Evolutionary conservation across 306 rosid genomes (phyloP), one percentile per base, ranked within the genome.

Genomic region (Phaseolus lunatus): DNA sequence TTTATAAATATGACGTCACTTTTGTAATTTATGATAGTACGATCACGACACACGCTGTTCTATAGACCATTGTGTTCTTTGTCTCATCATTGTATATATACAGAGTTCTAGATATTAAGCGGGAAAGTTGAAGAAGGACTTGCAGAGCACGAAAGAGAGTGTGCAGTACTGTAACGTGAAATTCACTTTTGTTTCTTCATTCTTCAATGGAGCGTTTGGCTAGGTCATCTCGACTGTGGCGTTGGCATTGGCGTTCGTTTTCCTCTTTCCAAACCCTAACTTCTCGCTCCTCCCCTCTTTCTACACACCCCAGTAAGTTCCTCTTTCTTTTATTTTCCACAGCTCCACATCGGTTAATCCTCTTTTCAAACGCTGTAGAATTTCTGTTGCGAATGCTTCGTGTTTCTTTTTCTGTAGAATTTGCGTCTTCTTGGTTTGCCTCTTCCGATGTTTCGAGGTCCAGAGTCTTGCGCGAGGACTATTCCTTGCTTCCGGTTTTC

Each of bases 191-290:
- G 20, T 33, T 37, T 56, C 43, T 56, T 2, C 68, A 19, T 57
- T 50, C 72, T 70, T 19, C 24, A 3, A 90, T 92, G 98, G 77
- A 85, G 65, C 86, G 86, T 20, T 53, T 89, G 0, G 80, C 74
- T 12, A 81, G 81, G 20, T 54, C 87, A 31, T 79, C 78, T 67
- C 87, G 84, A 19, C 10, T 76, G 7, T 84, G 82, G 80, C 86
- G 82, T 45, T 57, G 80, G 44, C 84, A 78, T 43, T 57, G 77
- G 62, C 86, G 72, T 67, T 67, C 83, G 5, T 3, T 80, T 18
- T 4, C 84, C 27, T 52, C 82, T 14, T 58, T 67, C 15, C 85
- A 82, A 90, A 88, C 87, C 92, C 90, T 83, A 83, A 67, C 85
- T 80, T 62, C 79, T 82, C 76, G 64, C 19, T 69, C 27, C 70